Evolutionary conservation across 192 early-diverging fungal genomes (phyloP), one percentile per base, ranked within the genome.

Genomic region (Coemansia javaensis): DNA sequence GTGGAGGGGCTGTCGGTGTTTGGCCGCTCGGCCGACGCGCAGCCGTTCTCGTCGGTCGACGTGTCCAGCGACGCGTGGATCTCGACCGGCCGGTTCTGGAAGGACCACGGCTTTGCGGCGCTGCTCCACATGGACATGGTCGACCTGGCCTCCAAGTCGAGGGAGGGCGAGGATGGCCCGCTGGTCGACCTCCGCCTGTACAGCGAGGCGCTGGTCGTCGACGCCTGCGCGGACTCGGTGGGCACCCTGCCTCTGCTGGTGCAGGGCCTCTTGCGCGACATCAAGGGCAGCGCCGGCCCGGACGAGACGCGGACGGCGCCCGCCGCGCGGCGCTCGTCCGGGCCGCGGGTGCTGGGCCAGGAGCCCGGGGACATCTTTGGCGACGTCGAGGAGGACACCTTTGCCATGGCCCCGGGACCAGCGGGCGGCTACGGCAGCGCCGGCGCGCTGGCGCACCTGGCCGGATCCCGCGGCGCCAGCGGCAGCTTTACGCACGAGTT

Each of bases 51-150:
- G 9, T 40, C 70, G 1, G 58, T 66, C 2, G 50, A 57, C 28
- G 59, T 74, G 22, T 58, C 70, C 13, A 74, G 55, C 40, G 70
- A 74, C 32, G 63, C 63, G 10, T 74, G 70, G 70, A 47, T 74
- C 13, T 63, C 65, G 13, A 75, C 72, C 8, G 61, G 72, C 14
- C 40, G 66, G 24, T 75, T 75, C 44, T 75, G 72, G 72, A 56
- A 55, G 42, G 61, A 58, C 41, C 59, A 75, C 23, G 66, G 72
- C 0, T 75, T 64, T 33, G 40, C 57, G 20, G 52, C 63, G 27
- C 49, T 75, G 15, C 40, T 75, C 20, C 72, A 75, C 24, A 68
- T 66, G 65, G 72, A 64, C 21, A 63, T 75, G 61, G 49, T 75
- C 6, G 72, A 75, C 32, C 25, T 75, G 13, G 48, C 56, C 4